Evolutionary conservation across 2,329 filamentous ascomycete genomes (phyloP).

Genomic region (Aspergillus niger): DNA sequence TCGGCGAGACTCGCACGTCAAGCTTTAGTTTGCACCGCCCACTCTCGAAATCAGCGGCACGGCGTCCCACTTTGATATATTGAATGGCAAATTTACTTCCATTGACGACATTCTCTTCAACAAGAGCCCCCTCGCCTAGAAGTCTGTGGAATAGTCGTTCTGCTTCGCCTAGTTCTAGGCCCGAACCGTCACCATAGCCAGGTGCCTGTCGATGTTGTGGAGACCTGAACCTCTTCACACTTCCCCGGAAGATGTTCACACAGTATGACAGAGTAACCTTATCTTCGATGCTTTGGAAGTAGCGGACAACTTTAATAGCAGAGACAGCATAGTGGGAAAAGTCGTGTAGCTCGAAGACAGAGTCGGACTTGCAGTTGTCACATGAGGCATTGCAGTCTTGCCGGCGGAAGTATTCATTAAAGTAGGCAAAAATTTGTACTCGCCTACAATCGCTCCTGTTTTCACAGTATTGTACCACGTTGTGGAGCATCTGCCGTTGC

Average conservation of each 20-base stretch:
- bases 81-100: conserved; percentile 68
- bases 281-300: conserved; percentile 47
- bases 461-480: conserved; percentile 84
- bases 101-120: conserved; percentile 69
- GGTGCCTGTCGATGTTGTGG: conserved; percentile 55
- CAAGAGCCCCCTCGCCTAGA: conserved; percentile 70
- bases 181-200: conserved; percentile 68
- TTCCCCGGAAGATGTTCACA: conserved; percentile 80
- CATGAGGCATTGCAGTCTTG: conserved; percentile 73
- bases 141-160: conserved; percentile 82
- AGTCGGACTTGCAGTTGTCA: conserved; percentile 82
- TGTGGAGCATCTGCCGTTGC: conserved; percentile 80
- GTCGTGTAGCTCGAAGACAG: conserved; percentile 71
- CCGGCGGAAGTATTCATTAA: conserved; percentile 78
- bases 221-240: conserved; percentile 59
- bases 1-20: conserved; percentile 56
- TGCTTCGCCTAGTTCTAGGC: conserved; percentile 72
- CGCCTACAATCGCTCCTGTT: conserved; percentile 85
- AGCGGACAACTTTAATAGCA: conserved; percentile 67
- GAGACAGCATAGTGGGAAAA: conserved; percentile 73
- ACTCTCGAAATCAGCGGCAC: conserved; percentile 49
- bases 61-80: conserved; percentile 58
- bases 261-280: conserved; percentile 76
- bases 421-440: conserved; percentile 88
- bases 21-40: conserved; percentile 53